Base-by-base conservation (phyloP, 352 stramenopile genomes). In the Phytophthora crassamura region DNA sequence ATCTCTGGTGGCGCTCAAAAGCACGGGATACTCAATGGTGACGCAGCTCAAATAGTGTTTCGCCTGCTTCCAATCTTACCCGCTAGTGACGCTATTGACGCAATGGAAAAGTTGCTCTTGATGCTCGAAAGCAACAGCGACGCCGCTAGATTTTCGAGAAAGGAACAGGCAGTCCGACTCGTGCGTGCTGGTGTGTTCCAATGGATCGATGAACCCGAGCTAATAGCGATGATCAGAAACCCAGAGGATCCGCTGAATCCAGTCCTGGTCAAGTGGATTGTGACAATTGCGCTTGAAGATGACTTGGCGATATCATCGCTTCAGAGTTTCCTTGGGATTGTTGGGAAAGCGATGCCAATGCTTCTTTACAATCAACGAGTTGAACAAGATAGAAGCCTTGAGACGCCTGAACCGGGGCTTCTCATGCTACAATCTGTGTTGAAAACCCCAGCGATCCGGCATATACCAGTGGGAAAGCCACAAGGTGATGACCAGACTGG, bases 41-140 rank as follows among this genome's bases (percentile, higher is more conserved):
- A 90, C 38, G 82, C 84, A 14, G 80, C 80, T 6, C 61, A 87
- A 7, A 74, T 75, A 9, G 12, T 93, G 5, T 90, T 93, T 48
- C 45, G 42, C 10, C 35, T 91, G 3, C 52, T 93, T 2, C 78
- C 82, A 10, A 56, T 18, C 15, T 64, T 93, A 15, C 47, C 72
- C 1, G 38, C 59, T 10, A 57, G 43, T 1, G 60, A 75, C 34
- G 73, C 67, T 9, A 59, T 80, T 28, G 40, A 58, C 10, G 63
- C 56, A 18, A 65, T 93, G 30, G 57, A 53, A 7, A 73, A 80
- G 7, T 41, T 91, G 9, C 35, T 86, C 2, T 55, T 63, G 7
- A 90, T 90, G 54, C 63, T 91, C 7, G 56, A 73, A 28, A 77
- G 68, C 2, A 75, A 76, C 45, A 73, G 48, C 33, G 40, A 82